phyloP scores from a whole-genome alignment of 108 stramenopile genomes.

The Fistulifera solaris region DNA sequence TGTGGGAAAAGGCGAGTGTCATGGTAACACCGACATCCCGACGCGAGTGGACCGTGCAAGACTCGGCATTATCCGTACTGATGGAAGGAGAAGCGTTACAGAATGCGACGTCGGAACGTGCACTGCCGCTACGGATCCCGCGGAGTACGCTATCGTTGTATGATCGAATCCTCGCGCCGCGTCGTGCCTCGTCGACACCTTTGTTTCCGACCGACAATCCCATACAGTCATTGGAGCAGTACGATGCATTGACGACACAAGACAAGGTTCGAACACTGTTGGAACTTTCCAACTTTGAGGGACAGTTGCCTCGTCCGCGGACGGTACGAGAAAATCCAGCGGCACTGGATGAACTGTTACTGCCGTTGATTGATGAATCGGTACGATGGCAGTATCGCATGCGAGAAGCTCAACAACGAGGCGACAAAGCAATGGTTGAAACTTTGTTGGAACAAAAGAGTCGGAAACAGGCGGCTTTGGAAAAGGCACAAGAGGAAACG shows the following conservation, averaged over 20 bases:
- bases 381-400: constrained; percentile 66
- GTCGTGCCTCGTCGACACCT: constrained; percentile 9
- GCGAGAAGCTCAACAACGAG: constrained; percentile 51
- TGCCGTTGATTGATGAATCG: constrained; percentile 79
- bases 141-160: constrained; percentile 41
- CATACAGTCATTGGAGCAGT: constrained; percentile 53
- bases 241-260: constrained; percentile 43
- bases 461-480: constrained; percentile 48
- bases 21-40: not conserved
- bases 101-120: constrained; percentile 16
- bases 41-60: constrained; percentile 25
- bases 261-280: constrained; percentile 68
- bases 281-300: constrained; percentile 58
- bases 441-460: constrained; percentile 49
- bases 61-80: constrained; percentile 26
- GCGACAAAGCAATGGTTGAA: constrained; percentile 44
- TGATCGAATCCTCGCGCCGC: constrained; percentile 21
- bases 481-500: constrained; percentile 61
- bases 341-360: constrained; percentile 58
- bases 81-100: constrained; percentile 45
- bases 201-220: constrained; percentile 66
- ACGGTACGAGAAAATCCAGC: constrained; percentile 21
- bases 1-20: constrained; percentile 42
- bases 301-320: constrained; percentile 57
- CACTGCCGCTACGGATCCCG: constrained; percentile 48